phyloP scores from a whole-genome alignment of 495 filamentous ascomycete species.

The Podospora didyma region DNA sequence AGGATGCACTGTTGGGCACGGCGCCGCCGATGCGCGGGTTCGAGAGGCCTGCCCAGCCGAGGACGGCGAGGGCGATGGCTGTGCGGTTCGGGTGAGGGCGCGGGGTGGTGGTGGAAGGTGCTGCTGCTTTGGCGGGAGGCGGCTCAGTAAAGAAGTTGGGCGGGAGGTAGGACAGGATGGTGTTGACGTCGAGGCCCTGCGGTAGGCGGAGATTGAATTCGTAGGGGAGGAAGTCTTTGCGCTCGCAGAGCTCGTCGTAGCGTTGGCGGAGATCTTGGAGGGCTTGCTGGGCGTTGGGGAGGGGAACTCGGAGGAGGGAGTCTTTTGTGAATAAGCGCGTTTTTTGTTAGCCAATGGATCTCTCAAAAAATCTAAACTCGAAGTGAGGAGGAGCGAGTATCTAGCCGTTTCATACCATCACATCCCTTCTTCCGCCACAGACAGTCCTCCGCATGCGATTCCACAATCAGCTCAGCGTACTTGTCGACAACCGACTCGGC shows the following conservation, averaged over 20 bases:
- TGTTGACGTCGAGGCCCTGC: constrained; percentile 42
- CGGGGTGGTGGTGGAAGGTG: not conserved
- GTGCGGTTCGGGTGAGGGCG: constrained; percentile 42
- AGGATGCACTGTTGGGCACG: constrained; percentile 66
- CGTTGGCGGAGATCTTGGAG: constrained; percentile 54
- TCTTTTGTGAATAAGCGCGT: constrained; percentile 23
- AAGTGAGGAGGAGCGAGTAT: too few species aligned
- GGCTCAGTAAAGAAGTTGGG: constrained; percentile 39
- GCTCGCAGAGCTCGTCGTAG: constrained; percentile 51
- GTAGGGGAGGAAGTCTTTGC: constrained; percentile 48
- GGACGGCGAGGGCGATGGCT: constrained; percentile 72
- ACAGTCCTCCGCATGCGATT: constrained; percentile 78
- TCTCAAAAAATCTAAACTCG: too few species aligned
- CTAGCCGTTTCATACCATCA: constrained; percentile 67
- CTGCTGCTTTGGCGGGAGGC: constrained; percentile 25
- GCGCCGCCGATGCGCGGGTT: constrained; percentile 53
- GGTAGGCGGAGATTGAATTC: constrained; percentile 49
- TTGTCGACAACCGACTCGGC: constrained; percentile 71
- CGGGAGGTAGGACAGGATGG: constrained; percentile 46
- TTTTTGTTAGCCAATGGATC: constrained; percentile 24
- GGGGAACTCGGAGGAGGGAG: constrained; percentile 43
- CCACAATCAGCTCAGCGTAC: constrained; percentile 66
- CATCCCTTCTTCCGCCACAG: constrained; percentile 82
- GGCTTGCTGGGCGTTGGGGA: constrained; percentile 55
- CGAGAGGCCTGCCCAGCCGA: constrained; percentile 76